Evolutionary conservation across 148 eudicot species (phyloP).

Genomic region (Pharnaceum exiguum): DNA sequence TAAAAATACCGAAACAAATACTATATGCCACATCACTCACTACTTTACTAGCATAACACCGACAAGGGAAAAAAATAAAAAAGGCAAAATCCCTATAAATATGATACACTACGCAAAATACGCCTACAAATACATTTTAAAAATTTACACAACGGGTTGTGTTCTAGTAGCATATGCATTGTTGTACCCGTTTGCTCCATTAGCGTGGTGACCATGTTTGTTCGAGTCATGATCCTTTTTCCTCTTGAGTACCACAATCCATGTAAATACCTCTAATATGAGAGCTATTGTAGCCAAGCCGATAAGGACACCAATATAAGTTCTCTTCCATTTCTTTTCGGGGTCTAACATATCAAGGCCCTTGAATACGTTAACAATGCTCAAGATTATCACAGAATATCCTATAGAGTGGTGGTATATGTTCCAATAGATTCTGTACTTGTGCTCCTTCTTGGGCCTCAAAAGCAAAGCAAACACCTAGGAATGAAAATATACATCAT

Average conservation of each 20-base stretch:
- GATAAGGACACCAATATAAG: slow-evolving; percentile 37
- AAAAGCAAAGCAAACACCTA: slow-evolving; percentile 50
- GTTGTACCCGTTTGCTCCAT: slow-evolving; percentile 21
- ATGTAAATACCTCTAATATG: slow-evolving; percentile 34
- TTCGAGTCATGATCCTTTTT: slow-evolving; percentile 13
- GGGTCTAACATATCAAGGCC: slow-evolving; percentile 45
- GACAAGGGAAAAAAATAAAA: no score
- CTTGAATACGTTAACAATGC: slow-evolving; percentile 43
- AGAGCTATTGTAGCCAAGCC: slow-evolving; percentile 29
- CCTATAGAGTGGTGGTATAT: slow-evolving; percentile 54
- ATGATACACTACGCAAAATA: neutral
- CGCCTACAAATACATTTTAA: neutral
- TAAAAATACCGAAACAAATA: no score
- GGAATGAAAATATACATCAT: no score
- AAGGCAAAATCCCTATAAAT: neutral
- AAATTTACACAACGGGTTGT: slow-evolving; percentile 22
- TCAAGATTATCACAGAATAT: slow-evolving; percentile 34
- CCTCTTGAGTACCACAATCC: slow-evolving; percentile 38
- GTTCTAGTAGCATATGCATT: slow-evolving; percentile 22
- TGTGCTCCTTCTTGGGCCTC: slow-evolving; percentile 40
- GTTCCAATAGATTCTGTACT: slow-evolving; percentile 50
- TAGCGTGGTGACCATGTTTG: slow-evolving; percentile 15
- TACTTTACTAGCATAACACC: no score
- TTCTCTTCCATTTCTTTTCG: slow-evolving; percentile 36
- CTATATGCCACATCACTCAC: no score